Base-by-base conservation (phyloP, 805 yeast species). In the Hanseniaspora osmophila region DNA sequence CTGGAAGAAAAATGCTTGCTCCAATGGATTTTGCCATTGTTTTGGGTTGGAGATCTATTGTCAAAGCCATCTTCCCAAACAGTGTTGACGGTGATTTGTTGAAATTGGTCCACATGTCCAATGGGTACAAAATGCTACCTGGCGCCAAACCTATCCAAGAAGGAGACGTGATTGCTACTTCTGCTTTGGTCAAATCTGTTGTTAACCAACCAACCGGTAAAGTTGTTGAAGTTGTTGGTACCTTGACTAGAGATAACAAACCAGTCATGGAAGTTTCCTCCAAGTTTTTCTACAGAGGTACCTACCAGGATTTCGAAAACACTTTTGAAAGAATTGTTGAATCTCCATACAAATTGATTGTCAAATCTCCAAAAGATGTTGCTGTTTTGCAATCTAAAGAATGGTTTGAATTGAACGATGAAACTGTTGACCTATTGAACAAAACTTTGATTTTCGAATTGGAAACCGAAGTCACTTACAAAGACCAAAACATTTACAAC, bases 21-120 rank as follows among this genome's bases (percentile, higher is more conserved):
- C 99, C 99, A 59, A 90, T 92, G 97, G 99, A 92, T 71, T 92
- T 88, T 61, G 97, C 98, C 43, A 92, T 92, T 64, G 96, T 92
- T 48, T 77, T 88, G 56, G 97, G 98, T 41, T 92, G 99, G 99
- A 83, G 82, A 69, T 94, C 96, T 43, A 90, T 92, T 62, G 90
- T 92, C 70, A 86, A 84, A 71, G 88, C 96, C n/a, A 84, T 92
- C 56, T 92, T 92, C 92, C 98, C 98, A 46, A 77, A 77, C 62
- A 78, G 80, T 51, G 94, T 92, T 57, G 97, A 94, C 63, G 98
- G 98, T 67, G 98, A 92, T 64, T 73, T 92, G 60, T 73, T 92
- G 68, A 83, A 81, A 63, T 75, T 92, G 59, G 98, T 92, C 47
- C 99, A 92, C 65, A 71, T 92, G 66, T 84, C 95, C 44, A 92